Evolutionary conservation across 331 rosid species (phyloP), one percentile per base, ranked within the genome.

Genomic region (Dryas integrifolia): DNA sequence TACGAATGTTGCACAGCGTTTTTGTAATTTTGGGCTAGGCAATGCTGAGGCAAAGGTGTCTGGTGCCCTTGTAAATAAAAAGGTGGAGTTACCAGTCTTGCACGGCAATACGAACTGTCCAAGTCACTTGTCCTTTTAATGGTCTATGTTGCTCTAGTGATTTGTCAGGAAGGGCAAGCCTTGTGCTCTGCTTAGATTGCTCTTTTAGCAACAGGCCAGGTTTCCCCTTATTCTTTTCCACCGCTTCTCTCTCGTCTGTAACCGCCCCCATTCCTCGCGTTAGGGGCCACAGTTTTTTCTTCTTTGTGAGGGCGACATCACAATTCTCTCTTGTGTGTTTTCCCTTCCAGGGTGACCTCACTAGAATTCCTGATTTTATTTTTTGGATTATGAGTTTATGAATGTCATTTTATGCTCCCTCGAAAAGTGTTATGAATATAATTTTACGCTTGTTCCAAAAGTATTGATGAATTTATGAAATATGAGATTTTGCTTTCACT

Each of bases 61-160:
- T 45, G 6, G 57, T 48, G 38, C 40, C 35, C 9, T 11, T 38
- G 39, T 26, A n/a, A 18, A 21, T 21, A 21, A 64, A 16, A 63
- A 15, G 69, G 18, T 30, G 16, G 75, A 43, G 30, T 43, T 43
- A 4, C 57, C 67, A 24, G 16, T 1, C 26, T 15, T 71, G 57
- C 67, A 58, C 75, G 75, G 74, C 75, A 43, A 70, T 6, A 13
- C 57, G n/a, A 6, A 49, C 66, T 18, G 73, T 69, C 53, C 63
- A 40, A 69, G 50, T 5, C 16, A n/a, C 61, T 16, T 52, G 1
- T 7, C 35, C 35, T 53, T n/a, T 44, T n/a, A 4, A 5, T 13
- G 6, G 66, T 14, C 48, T 8, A 48, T 47, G 14, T 9, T 67
- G 46, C 43, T 30, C 3, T 13, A 1, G 57, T 9, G 14, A 13